Evolutionary conservation across 129 eudicot genomes (phyloP), one percentile per base, ranked within the genome.

Genomic region (Centaurea solstitialis): DNA sequence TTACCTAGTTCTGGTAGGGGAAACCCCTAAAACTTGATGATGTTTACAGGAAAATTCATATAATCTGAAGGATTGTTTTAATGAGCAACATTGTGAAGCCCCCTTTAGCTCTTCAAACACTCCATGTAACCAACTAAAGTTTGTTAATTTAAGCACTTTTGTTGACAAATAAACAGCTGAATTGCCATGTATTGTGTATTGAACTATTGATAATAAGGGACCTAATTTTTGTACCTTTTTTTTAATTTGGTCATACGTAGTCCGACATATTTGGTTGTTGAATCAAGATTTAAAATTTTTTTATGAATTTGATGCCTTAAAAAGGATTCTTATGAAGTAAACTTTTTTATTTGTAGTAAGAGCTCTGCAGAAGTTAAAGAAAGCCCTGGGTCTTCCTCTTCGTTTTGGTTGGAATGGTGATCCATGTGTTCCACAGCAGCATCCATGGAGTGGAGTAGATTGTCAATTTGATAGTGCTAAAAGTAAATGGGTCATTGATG

Each of bases 321-420:
- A 53, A 74, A 68, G 61, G 53, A 35, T 47, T 57, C 20, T 75
- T 66, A 66, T 67, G 45, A 45, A 68, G 18, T 53, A 4, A 76
- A 23, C 5, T 17, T 57, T 9, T 24, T 69, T 68, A 26, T 68
- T 7, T 89, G 79, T 85, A 96, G 99, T 96, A 78, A 84, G 74
- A 57, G 99, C 99, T 76, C 79, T 96, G 83, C 95, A 89, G 75
- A 81, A 79, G 10, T 76, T 96, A 79, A 93, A 91, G 87, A 84
- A 38, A 33, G 88, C 98, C 10, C 82, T 96, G 68, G 98, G 90
- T 69, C 99, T 93, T 86, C 99, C 99, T 78, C 93, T 85, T 85
- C 98, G 98, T 72, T 86, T 96, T 17, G 98, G 99, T 71, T 96
- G 99, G 99, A 96, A 96, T 81, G 99, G 99, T 64, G 99, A 96